Base-by-base conservation (phyloP, 345 rosid species). In the Eucalyptus victrix region DNA sequence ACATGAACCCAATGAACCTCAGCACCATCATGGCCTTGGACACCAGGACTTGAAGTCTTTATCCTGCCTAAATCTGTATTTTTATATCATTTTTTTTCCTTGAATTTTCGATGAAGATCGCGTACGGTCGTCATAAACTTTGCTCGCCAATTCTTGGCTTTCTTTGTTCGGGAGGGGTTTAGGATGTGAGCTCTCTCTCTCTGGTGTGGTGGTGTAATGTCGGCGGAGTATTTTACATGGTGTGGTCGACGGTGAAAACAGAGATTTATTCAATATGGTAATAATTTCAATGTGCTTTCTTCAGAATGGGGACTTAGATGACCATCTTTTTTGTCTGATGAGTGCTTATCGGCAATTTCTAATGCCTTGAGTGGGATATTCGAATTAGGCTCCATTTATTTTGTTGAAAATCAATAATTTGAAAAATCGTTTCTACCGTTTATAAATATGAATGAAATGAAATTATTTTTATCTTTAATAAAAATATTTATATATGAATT, bases 1-100 rank as follows among this genome's bases (percentile, higher is more conserved):
- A 94, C 89, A 97, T 97, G 96, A 87, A 91, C 88, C 99, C 99
- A 30, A 97, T 97, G 99, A 97, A 97, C 85, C 98, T 97, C 90
- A 95, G 94, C 95, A 91, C 98, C 91, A 91, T 95, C 92, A 90
- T 97, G 89, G 94, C 94, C 89, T 44, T 94, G 91, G 97, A 94
- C 88, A 88, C 93, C 49, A 90, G 87, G 89, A 88, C 80, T 88
- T 90, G 72, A 90, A 47, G 47, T 49, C 49, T 32, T 32, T 42
- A 7, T 37, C 44, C 9, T 54, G 45, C 47, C 67, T 26, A 60
- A 23, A 18, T 50, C 18, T 87, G 11, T 87, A 8, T 34, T 87
- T 21, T 76, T 21, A 6, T 21, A 19, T 37, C 1, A 19, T 10
- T 11, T 12, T 37, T 21, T 12, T 65, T 0, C 11, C 14, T 76